Evolutionary conservation across 2,329 filamentous ascomycete species (phyloP), one percentile per base, ranked within the genome.

Genomic region (Monilinia fructigena): DNA sequence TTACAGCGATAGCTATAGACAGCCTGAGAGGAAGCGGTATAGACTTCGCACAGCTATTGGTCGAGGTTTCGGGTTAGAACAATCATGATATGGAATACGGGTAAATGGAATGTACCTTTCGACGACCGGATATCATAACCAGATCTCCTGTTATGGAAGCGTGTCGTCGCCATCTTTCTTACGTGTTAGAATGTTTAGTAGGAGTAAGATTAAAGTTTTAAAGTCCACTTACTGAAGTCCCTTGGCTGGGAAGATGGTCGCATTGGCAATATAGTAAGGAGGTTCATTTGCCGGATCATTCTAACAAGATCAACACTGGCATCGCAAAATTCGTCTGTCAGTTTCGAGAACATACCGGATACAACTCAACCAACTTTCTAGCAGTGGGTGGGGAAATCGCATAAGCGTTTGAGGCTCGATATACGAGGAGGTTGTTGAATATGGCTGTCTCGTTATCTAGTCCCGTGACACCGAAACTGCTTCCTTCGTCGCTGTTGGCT

Each of bases 401-500:
- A 66, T 83, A 83, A 53, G 77, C 78, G n/a, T 59, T 60, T 1
- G 55, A 59, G 20, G 54, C 55, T 18, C 81, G 75, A 78, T 81
- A 83, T n/a, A 70, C 71, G 65, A 79, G 72, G 28, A 81, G 74
- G 18, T 74, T 75, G 58, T 78, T 72, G 70, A 81, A 79, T 4
- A 83, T 76, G 28, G 81, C 80, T 5, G 77, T 69, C 28, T 79
- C 78, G 4, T 78, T 82, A 63, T 83, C 74, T 6, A 76, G 71
- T 1, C 74, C 75, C 0, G 76, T 73, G n/a, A 81, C 76, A 7
- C 76, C 78, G 68, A 82, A 81, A 42, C 74, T 75, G 35, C 77
- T 77, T 3, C 79, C 80, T 70, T 84, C 82, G 69, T 84, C 82
- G 4, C 78, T 80, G 68, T 83, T 84, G 60, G 81, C 78, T 3